Base-by-base conservation (phyloP, 2,329 filamentous ascomycete species). In the Rhynchosporium agropyri region DNA sequence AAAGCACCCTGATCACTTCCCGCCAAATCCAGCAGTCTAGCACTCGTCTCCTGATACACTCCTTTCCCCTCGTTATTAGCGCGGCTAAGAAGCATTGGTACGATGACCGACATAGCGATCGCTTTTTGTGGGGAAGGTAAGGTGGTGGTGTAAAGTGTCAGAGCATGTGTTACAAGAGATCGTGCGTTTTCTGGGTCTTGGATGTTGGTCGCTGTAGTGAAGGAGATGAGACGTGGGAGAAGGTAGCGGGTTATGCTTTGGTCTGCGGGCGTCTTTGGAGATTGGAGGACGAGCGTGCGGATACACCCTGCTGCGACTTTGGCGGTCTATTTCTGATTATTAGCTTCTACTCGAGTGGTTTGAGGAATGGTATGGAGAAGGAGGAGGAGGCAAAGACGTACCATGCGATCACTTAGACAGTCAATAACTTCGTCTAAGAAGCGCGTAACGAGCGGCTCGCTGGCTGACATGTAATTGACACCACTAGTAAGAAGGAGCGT, bases 261-360 rank as follows among this genome's bases (percentile, higher is more conserved):
- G 73, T 92, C 89, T 26, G 90, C 87, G 0, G 81, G 68, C 64
- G 88, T 83, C 67, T 86, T 79, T 58, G 84, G 79, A 59, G 84
- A 78, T 70, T 89, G 80, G 3, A 97, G 79, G 36, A 98, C 81
- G 7, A 98, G 83, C 7, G 92, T 95, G 62, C 93, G 87, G 68
- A 94, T 86, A 76, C 95, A 99, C 72, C 92, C 92, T 65, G 92
- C 90, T 1, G 95, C 92, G 61, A 97, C 93, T 72, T 91, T 96
- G 60, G 91, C 89, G 1, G 91, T 94, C 85, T 89, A 60, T 38
- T 56, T 28, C 20, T n/a, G n/a, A 36, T 36, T 29, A 28, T 65
- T 68, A 63, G 53, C 57, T 60, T 57, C 70, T 12, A 38, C 20
- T 62, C 33, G 5, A 36, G 33, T 36, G 9, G 9, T 36, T 36